Evolutionary conservation across 148 eudicot genomes (phyloP).

Genomic region (Euryodendron excelsum): DNA sequence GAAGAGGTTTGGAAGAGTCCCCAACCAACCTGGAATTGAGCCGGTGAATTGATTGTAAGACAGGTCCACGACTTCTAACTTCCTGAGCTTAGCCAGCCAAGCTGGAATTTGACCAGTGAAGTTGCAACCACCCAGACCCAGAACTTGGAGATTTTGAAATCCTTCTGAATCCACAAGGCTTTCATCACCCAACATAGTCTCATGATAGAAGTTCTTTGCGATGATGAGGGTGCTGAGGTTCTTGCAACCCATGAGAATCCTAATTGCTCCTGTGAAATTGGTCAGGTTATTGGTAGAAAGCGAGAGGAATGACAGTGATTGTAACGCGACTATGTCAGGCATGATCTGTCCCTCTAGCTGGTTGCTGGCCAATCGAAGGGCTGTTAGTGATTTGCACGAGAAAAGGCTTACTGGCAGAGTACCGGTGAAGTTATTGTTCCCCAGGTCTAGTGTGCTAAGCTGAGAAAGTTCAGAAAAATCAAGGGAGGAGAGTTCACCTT

Average conservation of each 20-base stretch:
- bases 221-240: slow-evolving; percentile 59
- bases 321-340: slow-evolving; percentile 41
- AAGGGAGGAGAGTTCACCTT: slow-evolving; percentile 62
- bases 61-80: slow-evolving; percentile 67
- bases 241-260: slow-evolving; percentile 49
- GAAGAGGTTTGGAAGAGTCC: slow-evolving; percentile 57
- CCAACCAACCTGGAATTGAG: slow-evolving; percentile 67
- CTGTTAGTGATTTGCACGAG: slow-evolving; percentile 65
- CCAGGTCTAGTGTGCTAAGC: slow-evolving; percentile 65
- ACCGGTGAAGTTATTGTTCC: slow-evolving; percentile 65
- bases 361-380: slow-evolving; percentile 65
- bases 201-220: slow-evolving; percentile 56
- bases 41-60: slow-evolving; percentile 58
- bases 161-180: slow-evolving; percentile 36
- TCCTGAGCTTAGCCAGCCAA: slow-evolving; percentile 56
- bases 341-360: slow-evolving; percentile 54
- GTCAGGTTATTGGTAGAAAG: slow-evolving; percentile 67
- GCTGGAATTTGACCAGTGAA: slow-evolving; percentile 59
- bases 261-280: slow-evolving; percentile 56
- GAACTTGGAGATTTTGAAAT: slow-evolving; percentile 56
- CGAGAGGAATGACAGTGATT: slow-evolving; percentile 71
- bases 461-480: slow-evolving; percentile 58
- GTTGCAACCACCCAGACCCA: slow-evolving; percentile 67
- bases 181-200: slow-evolving; percentile 45
- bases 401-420: slow-evolving; percentile 59